Base-by-base conservation (phyloP, 1,284 basidiomycete genomes). In the Cutaneotrichosporon curvatum region DNA sequence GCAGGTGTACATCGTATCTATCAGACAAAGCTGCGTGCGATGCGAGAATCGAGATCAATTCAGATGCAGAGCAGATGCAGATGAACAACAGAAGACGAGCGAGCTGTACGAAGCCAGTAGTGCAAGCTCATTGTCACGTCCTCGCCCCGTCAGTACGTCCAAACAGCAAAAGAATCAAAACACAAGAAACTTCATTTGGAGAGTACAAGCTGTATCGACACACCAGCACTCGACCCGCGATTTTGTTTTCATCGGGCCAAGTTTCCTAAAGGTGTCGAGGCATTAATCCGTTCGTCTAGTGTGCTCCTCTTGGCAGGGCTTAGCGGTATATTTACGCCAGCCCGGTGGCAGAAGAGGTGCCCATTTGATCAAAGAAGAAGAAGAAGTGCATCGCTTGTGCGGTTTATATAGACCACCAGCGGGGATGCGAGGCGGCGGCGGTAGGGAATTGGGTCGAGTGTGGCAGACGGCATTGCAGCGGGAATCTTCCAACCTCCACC, bases 241-340 rank as follows among this genome's bases (percentile, higher is more conserved):
- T 45, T 35, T 34, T 16, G n/a, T n/a, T 30, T 11, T 42, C 45
- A 47, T 37, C 22, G 28, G 45, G 40, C 40, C 46, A 48, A 51
- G 66, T 64, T 68, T 68, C 66, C 66, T 68, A 68, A 61, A 48
- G 60, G 55, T 58, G 52, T 61, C 63, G 66, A 68, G 66, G 54
- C 66, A 66, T 61, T 68, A 68, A 65, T 68, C 66, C 66, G 64
- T 67, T 40, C 66, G 66, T 68, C 64, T 68, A 67, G 66, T 65
- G 60, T 58, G 56, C 51, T 40, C 53, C 37, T 43, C 45, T 28
- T 41, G 52, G 52, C 52, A 42, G 41, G 31, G 18, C 34, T 34
- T 23, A 35, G 30, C 32, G 44, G 47, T 49, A 23, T 43, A 35
- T 22, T 21, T 19, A 30, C 32, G 34, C 53, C 20, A 37, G 32